Evolutionary conservation across 116 monocot species (phyloP).

Genomic region (Posidonia oceanica): DNA sequence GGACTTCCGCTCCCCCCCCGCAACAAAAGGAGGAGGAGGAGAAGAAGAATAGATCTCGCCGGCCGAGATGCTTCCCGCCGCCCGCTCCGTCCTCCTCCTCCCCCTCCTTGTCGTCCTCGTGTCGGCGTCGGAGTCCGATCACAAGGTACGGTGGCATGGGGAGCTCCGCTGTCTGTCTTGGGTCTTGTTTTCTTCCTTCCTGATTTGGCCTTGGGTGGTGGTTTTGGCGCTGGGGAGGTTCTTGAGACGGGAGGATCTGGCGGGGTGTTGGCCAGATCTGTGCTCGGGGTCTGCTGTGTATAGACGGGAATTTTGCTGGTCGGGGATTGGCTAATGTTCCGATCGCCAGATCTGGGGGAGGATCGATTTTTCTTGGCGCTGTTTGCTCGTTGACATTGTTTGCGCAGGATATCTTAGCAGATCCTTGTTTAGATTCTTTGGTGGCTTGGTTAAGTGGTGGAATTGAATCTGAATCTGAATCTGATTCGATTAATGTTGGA

Average conservation of each 20-base stretch:
- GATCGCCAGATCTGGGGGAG: background rate
- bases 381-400: no score
- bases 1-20: no score
- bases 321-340: background rate
- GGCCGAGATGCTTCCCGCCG: conserved; percentile 8
- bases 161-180: background rate
- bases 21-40: no score
- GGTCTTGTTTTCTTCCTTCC: background rate
- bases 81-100: conserved; percentile 12
- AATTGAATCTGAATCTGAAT: no score
- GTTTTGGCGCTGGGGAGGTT: background rate
- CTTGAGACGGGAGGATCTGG: background rate
- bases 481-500: no score
- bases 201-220: background rate
- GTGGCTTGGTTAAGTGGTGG: no score
- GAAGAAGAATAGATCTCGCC: conserved; percentile 8
- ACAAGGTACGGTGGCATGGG: conserved; percentile 11
- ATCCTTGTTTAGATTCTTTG: no score
- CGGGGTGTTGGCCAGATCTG: background rate
- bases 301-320: background rate
- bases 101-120: conserved; percentile 4
- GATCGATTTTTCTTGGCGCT: background rate
- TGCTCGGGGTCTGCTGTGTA: background rate
- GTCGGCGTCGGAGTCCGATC: conserved; percentile 19
- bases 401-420: no score